These are phyloP conservation scores for Alternaria ventricosa DNA, from an alignment of 2,329 filamentous ascomycete genomes.

Conservation along the genomic window DNA sequence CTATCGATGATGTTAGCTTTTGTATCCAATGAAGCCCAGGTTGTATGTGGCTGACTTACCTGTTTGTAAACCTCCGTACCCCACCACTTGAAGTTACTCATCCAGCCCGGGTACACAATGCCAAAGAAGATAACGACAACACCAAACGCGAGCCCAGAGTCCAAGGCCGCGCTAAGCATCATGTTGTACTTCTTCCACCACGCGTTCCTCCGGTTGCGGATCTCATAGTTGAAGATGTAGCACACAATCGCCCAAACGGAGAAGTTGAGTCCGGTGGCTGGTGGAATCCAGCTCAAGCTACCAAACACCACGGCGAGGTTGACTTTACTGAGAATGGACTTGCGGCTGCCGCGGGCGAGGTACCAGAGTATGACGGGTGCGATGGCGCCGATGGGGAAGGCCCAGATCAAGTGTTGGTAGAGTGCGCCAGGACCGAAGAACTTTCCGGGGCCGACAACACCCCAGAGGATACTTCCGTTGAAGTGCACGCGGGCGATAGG, in stretches of 20 bases:
- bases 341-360: conserved; percentile 63
- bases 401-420: conserved; percentile 80
- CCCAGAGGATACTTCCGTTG: conserved; percentile 89
- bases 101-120: conserved; percentile 80
- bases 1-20: conserved; percentile 31
- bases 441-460: conserved; percentile 79
- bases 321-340: conserved; percentile 74
- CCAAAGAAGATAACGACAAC: conserved; percentile 86
- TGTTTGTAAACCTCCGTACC: conserved; percentile 84
- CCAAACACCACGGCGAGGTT: conserved; percentile 86
- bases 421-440: conserved; percentile 81
- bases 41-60: conserved; percentile 36
- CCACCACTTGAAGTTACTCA: conserved; percentile 81
- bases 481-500: conserved; percentile 88
- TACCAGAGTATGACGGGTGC: conserved; percentile 78
- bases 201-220: conserved; percentile 70
- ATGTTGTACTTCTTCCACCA: conserved; percentile 96
- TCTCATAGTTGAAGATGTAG: conserved; percentile 80
- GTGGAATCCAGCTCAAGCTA: conserved; percentile 84
- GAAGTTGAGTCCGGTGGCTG: conserved; percentile 82
- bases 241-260: conserved; percentile 86
- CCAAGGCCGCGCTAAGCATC: conserved; percentile 82
- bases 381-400: conserved; percentile 77
- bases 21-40: background rate
- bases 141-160: conserved; percentile 81